Base-by-base conservation (phyloP, 306 rosid genomes). In the Trifolium pratense region DNA sequence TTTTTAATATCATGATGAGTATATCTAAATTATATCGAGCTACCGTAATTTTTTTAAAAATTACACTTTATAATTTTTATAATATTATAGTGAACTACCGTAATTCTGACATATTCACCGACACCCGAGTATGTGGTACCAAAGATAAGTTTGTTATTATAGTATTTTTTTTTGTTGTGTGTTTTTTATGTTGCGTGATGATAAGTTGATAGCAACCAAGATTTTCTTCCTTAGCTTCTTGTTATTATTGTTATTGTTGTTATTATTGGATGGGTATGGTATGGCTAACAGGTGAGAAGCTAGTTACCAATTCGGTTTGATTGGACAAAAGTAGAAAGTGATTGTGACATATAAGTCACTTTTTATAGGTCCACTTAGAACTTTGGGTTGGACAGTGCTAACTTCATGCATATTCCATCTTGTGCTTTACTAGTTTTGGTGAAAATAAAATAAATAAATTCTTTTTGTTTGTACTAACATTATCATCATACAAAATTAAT, bases 221-320 rank as follows among this genome's bases (percentile, higher is more conserved):
- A 51, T 15, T 39, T 48, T 68, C 0, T 60, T 40, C 66, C 9
- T 36, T 8, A 7, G 9, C 9, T 20, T 59, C 9, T 20, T 59
- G 45, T 34, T 31, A 56, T 29, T 66, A 21, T 48, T 61, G 25
- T 12, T 73, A 37, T 39, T 29, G 21, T 1, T 45, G 17, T 23
- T 49, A 43, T 66, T 36, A 66, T 42, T 18, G 37, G 77, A 43
- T 43, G 58, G n/a, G 37, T 68, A 43, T 43, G 58, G 7, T 29
- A 29, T 34, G 62, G 32, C 65, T 36, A 37, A 10, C 3, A 18
- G 37, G 68, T 21, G 45, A 65, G 66, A 65, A 16, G 57, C 18
- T 31, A 52, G 55, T 51, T 64, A 56, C 5, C 55, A 20, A 23
- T 66, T 17, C 0, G 17, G 34, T 14, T 25, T 52, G 79, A 65